Evolutionary conservation across 2,329 filamentous ascomycete species (phyloP), one percentile per base, ranked within the genome.

Genomic region (Pseudogymnoascus sp.): DNA sequence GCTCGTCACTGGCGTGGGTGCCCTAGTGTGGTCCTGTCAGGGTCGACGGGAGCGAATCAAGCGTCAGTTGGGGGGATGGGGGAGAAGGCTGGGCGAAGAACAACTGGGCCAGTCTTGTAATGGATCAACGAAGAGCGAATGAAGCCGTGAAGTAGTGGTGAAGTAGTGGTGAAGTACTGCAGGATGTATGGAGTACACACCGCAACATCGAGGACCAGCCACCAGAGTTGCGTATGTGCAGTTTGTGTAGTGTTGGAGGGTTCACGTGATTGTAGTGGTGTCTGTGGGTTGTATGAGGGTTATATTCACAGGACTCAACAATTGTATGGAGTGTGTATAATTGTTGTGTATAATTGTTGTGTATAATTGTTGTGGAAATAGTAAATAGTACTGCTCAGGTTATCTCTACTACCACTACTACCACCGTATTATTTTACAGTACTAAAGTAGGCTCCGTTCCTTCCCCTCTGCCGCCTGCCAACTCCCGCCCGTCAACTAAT

Each of bases 1-100:
- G 44, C 12, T 50, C 47, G 23, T 53, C 47, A 53, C 47, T 53
- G 47, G 47, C 47, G 47, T 53, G 6, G 47, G 47, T 53, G 47
- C 23, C 47, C 47, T 53, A 53, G 47, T 31, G 47, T 31, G 47
- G 44, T 25, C 44, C 23, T 53, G 47, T 53, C 47, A 53, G 23
- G 47, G 47, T 53, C 47, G 47, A 53, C 47, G 47, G 47, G 47
- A 31, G 47, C 47, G 47, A 31, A 53, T 53, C 47, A 53, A 53
- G 47, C 47, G 47, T 23, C 47, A 14, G 25, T 53, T 53, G 47
- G 23, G 47, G 47, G 23, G 47, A 28, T 53, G 23, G 47, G 14
- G 23, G 14, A 53, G 23, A 53, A n/a, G 23, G 23, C 23, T 53
- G 23, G 47, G 23, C 47, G 14, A n/a, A 8, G 47, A 53, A 53